Conservation (phyloP, 768 basidiomycete genomes). For the Pisolithus tinctorius region DNA sequence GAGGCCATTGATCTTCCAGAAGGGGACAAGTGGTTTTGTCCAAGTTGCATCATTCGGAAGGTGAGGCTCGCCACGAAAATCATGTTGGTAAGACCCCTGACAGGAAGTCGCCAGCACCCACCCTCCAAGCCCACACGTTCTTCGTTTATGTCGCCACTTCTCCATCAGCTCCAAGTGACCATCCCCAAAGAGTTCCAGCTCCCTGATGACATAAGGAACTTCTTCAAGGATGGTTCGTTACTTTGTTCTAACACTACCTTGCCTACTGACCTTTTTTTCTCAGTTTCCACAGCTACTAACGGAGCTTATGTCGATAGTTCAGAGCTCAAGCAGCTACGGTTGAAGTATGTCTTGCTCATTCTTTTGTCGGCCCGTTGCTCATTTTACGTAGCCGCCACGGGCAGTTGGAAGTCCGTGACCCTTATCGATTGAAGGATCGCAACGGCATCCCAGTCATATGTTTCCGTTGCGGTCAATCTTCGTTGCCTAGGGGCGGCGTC, state of each 20-base stretch:
- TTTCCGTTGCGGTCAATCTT: constrained; percentile 82
- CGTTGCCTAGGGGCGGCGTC: constrained; percentile 50
- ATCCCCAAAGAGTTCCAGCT: constrained; percentile 82
- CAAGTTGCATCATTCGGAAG: constrained; percentile 59
- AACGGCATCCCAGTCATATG: constrained; percentile 83
- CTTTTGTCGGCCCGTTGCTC: not conserved
- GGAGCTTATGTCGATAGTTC: constrained; percentile 83
- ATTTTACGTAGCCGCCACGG: constrained; percentile 61
- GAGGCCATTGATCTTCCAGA: constrained; percentile 82
- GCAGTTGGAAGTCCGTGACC: constrained; percentile 87
- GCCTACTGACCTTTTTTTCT: constrained; percentile 13
- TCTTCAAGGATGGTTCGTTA: constrained; percentile 80
- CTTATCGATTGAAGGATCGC: constrained; percentile 78
- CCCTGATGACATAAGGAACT: constrained; percentile 74
- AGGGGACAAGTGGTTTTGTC: constrained; percentile 75
- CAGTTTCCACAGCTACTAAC: constrained; percentile 73
- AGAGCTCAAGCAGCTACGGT: constrained; percentile 66
- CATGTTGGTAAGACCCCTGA: constrained; percentile 8
- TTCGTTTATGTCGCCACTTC: constrained; percentile 64
- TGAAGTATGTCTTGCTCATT: constrained; percentile 57
- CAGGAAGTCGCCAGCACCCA: constrained; percentile 44
- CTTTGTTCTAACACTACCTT: constrained; percentile 4
- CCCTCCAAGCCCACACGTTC: constrained; percentile 55
- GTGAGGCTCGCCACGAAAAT: constrained; percentile 32
- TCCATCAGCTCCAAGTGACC: constrained; percentile 57